These are phyloP conservation scores for Pythium grandisporangium DNA, from an alignment of 352 stramenopile species.

Conservation along the genomic window DNA sequence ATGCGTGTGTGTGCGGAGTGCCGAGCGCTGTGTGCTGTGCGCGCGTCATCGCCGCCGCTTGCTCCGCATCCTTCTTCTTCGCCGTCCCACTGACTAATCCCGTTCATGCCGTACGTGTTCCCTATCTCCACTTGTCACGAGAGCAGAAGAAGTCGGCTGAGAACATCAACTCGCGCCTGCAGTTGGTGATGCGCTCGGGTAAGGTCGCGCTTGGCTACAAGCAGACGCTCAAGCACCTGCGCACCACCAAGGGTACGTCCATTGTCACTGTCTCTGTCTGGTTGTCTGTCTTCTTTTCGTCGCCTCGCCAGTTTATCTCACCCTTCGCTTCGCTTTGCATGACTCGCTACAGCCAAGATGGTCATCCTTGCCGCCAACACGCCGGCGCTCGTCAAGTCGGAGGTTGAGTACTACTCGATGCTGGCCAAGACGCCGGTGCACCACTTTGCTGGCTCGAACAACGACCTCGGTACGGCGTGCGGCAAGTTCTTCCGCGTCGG, in stretches of 20 bases:
- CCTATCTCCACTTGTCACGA: conserved; percentile 7
- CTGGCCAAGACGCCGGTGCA: conserved; percentile 97
- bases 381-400: conserved; percentile 97
- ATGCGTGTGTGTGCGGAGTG: too few species aligned
- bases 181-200: conserved; percentile 99
- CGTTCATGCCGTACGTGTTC: conserved; percentile 11
- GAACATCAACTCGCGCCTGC: conserved; percentile 99
- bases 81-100: conserved; percentile 5
- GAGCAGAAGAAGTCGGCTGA: conserved; percentile 96
- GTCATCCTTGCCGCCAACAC: conserved; percentile 98
- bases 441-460: conserved; percentile 98
- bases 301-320: too few species aligned
- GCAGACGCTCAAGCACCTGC: conserved; percentile 95
- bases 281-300: too few species aligned
- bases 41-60: too few species aligned
- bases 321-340: background rate
- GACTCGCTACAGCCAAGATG: conserved; percentile 84
- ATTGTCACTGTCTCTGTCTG: background rate
- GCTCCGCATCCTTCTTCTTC: too few species aligned
- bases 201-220: conserved; percentile 99
- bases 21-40: too few species aligned
- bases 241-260: conserved; percentile 84
- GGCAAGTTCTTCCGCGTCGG: conserved; percentile 99
- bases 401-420: conserved; percentile 99
- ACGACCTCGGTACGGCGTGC: conserved; percentile 97